Conservation (phyloP, 139 green algal genomes). For the Picochlorum sp. region DNA sequence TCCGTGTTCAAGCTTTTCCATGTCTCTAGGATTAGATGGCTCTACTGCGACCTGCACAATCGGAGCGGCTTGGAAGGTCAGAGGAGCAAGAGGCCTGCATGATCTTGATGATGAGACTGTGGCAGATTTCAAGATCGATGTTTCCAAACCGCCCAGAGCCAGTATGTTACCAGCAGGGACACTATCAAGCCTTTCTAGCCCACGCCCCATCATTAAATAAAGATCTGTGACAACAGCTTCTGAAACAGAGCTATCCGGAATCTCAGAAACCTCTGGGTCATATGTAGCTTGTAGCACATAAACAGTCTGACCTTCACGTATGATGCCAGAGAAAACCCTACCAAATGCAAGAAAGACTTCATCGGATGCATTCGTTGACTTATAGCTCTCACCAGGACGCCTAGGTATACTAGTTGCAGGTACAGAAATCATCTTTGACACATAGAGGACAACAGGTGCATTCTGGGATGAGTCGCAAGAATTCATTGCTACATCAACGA, state of each 20-base stretch:
- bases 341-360: conserved; percentile 86
- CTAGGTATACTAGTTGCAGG: conserved; percentile 46
- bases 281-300: conserved; percentile 73
- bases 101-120: conserved; percentile 64
- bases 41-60: conserved; percentile 94
- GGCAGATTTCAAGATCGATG: conserved; percentile 81
- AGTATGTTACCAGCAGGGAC: conserved; percentile 88
- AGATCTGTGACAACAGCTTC: conserved; percentile 28
- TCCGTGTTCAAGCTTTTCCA: conserved; percentile 65
- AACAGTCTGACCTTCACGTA: conserved; percentile 38
- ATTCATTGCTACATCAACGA: conserved; percentile 13
- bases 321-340: conserved; percentile 68
- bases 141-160: conserved; percentile 71
- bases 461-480: conserved; percentile 18
- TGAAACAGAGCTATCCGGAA: not conserved
- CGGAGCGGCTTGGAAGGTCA: conserved; percentile 84
- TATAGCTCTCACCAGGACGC: conserved; percentile 15
- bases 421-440: conserved; percentile 91
- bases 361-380: conserved; percentile 11
- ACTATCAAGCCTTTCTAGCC: conserved; percentile 38
- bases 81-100: conserved; percentile 67
- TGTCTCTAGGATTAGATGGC: conserved; percentile 58
- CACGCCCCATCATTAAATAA: conserved; percentile 96
- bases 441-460: conserved; percentile 72
- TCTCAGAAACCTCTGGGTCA: conserved; percentile 29